Conservation (phyloP, 2,329 filamentous ascomycete genomes). For the Monilinia polystroma region DNA sequence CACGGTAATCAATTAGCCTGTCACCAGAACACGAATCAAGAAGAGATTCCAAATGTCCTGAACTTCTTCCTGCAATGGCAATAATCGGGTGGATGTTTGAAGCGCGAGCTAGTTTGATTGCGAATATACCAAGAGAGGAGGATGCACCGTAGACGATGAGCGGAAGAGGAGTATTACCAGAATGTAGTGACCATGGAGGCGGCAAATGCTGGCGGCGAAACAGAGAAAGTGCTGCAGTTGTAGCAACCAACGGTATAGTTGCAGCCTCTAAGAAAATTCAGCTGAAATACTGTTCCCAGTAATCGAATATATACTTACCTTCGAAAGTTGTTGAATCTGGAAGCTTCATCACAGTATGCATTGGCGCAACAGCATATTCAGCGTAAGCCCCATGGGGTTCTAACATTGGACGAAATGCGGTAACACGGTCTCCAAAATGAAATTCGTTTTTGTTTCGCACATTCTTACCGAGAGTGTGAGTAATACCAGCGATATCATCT, state of each 20-base stretch:
- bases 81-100: slow-evolving; percentile 59
- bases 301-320: slow-evolving; percentile 42
- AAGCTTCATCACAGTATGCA: slow-evolving; percentile 51
- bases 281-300: slow-evolving; percentile 43
- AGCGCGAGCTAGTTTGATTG: slow-evolving; percentile 40
- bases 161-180: slow-evolving; percentile 34
- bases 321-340: slow-evolving; percentile 31
- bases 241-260: slow-evolving; percentile 44
- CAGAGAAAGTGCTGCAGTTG: slow-evolving; percentile 45
- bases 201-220: slow-evolving; percentile 42
- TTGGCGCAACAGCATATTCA: slow-evolving; percentile 57
- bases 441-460: slow-evolving; percentile 43
- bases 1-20: slow-evolving; percentile 55
- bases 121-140: slow-evolving; percentile 55
- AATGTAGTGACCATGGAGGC: slow-evolving; percentile 40
- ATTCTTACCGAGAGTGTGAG: slow-evolving; percentile 49
- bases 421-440: slow-evolving; percentile 46
- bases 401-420: slow-evolving; percentile 50
- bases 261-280: slow-evolving; percentile 39
- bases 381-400: slow-evolving; percentile 53
- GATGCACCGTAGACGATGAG: slow-evolving; percentile 52
- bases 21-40: slow-evolving; percentile 43
- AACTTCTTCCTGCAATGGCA: slow-evolving; percentile 52
- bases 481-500: slow-evolving; percentile 42
- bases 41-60: slow-evolving; percentile 47